phyloP scores from a whole-genome alignment of 768 basidiomycete genomes.

The Suillus brevipes region DNA sequence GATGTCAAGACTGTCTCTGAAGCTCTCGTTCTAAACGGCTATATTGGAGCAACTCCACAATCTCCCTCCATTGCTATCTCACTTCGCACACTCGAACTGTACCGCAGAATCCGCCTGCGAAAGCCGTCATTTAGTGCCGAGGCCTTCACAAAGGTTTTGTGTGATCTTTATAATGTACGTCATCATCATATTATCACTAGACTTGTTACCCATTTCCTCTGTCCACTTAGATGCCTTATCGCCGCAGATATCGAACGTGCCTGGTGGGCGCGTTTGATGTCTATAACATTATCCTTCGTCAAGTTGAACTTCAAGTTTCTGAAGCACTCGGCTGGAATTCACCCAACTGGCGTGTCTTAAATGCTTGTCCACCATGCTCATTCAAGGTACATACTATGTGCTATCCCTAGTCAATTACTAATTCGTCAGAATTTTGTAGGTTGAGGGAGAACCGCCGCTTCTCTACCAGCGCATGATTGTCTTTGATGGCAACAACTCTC shows the following conservation, averaged over 20 bases:
- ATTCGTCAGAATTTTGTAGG: not conserved
- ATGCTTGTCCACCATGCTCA: slow-evolving; percentile 38
- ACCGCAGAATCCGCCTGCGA: slow-evolving; percentile 1
- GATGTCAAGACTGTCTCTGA: not conserved
- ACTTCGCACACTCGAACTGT: slow-evolving; percentile 24
- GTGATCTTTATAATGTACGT: slow-evolving; percentile 24
- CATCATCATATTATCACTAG: no score
- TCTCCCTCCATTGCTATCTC: slow-evolving; percentile 24
- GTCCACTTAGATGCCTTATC: slow-evolving; percentile 20
- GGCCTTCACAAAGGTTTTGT: slow-evolving; percentile 28
- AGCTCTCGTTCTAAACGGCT: slow-evolving; percentile 21
- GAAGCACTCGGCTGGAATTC: slow-evolving; percentile 26
- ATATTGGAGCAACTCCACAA: slow-evolving; percentile 17
- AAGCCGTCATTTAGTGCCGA: slow-evolving; percentile 28
- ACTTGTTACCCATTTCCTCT: slow-evolving; percentile 16
- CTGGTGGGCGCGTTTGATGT: slow-evolving; percentile 37
- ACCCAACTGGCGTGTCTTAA: slow-evolving; percentile 29
- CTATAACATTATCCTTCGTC: slow-evolving; percentile 30
- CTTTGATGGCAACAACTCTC: not conserved
- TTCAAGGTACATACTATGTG: slow-evolving; percentile 29
- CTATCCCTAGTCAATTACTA: not conserved
- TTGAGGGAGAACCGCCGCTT: not conserved
- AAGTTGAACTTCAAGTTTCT: slow-evolving; percentile 23
- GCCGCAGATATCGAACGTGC: slow-evolving; percentile 15
- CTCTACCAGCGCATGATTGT: not conserved